Evolutionary conservation across 129 eudicot genomes (phyloP).

Genomic region (Tagetes erecta): DNA sequence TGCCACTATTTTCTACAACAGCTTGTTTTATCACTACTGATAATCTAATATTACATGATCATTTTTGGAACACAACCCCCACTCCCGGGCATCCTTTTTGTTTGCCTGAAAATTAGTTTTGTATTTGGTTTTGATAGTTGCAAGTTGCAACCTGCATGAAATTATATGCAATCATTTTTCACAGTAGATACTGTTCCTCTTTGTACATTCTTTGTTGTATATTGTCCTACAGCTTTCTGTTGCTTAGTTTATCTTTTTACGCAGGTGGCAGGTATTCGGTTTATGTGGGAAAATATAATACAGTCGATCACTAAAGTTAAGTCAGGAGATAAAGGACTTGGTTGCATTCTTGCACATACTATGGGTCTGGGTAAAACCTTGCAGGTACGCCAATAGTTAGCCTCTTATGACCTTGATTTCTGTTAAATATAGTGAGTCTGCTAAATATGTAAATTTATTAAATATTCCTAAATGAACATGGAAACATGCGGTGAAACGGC

Average conservation of each 20-base stretch:
- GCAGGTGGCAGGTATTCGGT: constrained; percentile 90
- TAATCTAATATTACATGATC: not conserved
- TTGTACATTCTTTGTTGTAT: not conserved
- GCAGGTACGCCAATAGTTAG: constrained; percentile 61
- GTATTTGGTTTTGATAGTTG: not conserved
- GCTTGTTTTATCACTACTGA: not conserved
- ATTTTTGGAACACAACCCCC: not conserved
- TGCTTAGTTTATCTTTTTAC: constrained; percentile 13
- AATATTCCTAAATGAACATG: not conserved
- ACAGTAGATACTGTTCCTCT: not conserved
- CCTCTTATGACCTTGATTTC: not conserved
- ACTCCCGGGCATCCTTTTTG: not conserved
- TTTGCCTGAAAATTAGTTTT: not conserved
- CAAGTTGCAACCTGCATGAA: too few species aligned
- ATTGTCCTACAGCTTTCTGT: not conserved
- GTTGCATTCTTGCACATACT: constrained; percentile 98
- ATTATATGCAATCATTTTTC: too few species aligned
- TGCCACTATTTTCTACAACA: not conserved
- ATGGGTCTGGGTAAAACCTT: constrained; percentile 99
- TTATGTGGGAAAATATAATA: constrained; percentile 96
- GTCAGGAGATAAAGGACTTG: constrained; percentile 96
- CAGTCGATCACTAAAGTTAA: constrained; percentile 70
- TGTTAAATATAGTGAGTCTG: not conserved
- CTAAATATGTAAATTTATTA: constrained; percentile 6
- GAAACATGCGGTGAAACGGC: not conserved